A percentile compares a stretch with the other conserved stretches of the same genome.
Evolutionary conservation across 2,329 filamentous ascomycete species (phyloP).

Genomic region (Phialocephala sp.): DNA sequence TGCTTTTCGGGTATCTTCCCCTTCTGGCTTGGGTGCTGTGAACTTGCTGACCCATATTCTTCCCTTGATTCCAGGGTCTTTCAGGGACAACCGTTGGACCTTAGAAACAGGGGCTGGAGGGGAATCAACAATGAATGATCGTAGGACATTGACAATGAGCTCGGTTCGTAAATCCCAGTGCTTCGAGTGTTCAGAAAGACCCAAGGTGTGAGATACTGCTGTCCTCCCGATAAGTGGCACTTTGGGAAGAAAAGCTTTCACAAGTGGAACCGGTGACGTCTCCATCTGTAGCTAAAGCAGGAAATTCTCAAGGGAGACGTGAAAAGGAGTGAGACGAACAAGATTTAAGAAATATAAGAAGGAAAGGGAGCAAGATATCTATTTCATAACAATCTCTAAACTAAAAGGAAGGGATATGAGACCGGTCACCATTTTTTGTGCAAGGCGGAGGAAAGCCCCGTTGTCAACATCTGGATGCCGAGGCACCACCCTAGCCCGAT

Average conservation of each 20-base stretch:
- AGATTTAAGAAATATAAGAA: neutral
- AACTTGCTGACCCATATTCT: constrained; percentile 82
- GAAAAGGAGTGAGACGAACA: neutral
- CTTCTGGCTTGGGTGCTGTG: constrained; percentile 61
- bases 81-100: constrained; percentile 66
- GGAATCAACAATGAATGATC: constrained; percentile 59
- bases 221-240: constrained; percentile 68
- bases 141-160: constrained; percentile 73
- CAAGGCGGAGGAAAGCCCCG: neutral
- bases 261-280: constrained; percentile 30
- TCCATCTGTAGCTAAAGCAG: constrained; percentile 29
- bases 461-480: constrained; percentile 22
- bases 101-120: constrained; percentile 54
- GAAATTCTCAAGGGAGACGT: neutral
- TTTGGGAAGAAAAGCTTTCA: constrained; percentile 50
- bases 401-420: neutral
- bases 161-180: constrained; percentile 83
- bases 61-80: constrained; percentile 74
- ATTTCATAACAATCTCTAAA: neutral
- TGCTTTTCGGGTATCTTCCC: constrained; percentile 61
- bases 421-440: neutral
- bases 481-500: constrained; percentile 24
- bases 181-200: constrained; percentile 70
- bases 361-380: neutral
- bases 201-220: constrained; percentile 67